Base-by-base conservation (phyloP, 2,329 filamentous ascomycete species). In the Fusarium equiseti region DNA sequence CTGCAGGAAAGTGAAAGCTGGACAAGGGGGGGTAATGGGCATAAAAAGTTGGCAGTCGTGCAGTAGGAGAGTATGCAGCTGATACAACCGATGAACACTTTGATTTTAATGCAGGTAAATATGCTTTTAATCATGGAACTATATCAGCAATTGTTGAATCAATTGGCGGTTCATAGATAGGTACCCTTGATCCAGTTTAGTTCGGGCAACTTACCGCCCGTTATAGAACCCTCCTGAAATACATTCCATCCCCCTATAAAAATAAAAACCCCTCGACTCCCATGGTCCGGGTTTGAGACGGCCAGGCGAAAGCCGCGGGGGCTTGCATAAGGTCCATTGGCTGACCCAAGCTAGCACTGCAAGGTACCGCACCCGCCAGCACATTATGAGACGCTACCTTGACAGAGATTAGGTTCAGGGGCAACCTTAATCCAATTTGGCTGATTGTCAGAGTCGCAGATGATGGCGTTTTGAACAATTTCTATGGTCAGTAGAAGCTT, bases 221-320 rank as follows among this genome's bases (percentile, higher is more conserved):
- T 64, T 68, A n/a, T 22, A 60, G 35, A 52, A 56, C 32, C 13
- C 50, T 68, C 63, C 45, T 50, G 50, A 70, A 59, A 31, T 68
- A 27, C 57, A 61, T 66, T 54, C 42, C 43, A 49, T 55, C 11
- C 53, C 66, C 31, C 46, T 48, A 54, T 27, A 29, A 31, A 38
- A 32, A 26, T n/a, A 22, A 35, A 51, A 31, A 38, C 31, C 31
- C 48, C 48, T 51, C 27, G 26, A 27, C 42, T 38, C 38, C n/a
- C 65, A 49, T 52, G 42, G 24, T 22, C 68, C 51, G 63, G 68
- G 63, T 71, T 71, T 71, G 68, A 68, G 68, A 65, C 63, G 67
- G 57, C 63, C 53, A 58, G 48, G 63, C 45, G 51, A 66, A 55
- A 44, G 66, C 65, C 49, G 62, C 55, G 48, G 66, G 51, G 62